phyloP scores from a whole-genome alignment of 108 stramenopile genomes.

The Cylindrotheca closterium region DNA sequence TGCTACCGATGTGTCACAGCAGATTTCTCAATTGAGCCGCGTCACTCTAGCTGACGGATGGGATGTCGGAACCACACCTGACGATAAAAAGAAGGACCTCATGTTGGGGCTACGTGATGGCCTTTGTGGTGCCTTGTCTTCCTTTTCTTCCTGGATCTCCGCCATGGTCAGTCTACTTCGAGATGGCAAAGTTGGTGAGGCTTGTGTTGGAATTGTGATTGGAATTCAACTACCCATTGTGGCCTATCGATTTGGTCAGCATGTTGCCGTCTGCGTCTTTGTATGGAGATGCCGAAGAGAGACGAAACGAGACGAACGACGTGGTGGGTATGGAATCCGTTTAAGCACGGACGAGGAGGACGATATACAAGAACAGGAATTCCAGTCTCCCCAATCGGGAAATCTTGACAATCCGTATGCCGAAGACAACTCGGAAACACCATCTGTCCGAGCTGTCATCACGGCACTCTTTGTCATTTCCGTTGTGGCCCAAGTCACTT shows the following conservation, averaged over 20 bases:
- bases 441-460: slow-evolving; percentile 66
- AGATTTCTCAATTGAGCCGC: slow-evolving; percentile 51
- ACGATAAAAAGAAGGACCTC: slow-evolving; percentile 80
- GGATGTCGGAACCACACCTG: slow-evolving; percentile 77
- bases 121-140: slow-evolving; percentile 77
- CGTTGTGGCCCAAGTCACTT: slow-evolving; percentile 45
- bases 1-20: slow-evolving; percentile 42
- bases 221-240: slow-evolving; percentile 78
- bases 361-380: slow-evolving; percentile 10
- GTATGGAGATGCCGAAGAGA: slow-evolving; percentile 77
- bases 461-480: slow-evolving; percentile 69
- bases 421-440: slow-evolving; percentile 38
- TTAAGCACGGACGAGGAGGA: slow-evolving; percentile 42
- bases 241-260: slow-evolving; percentile 78
- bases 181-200: slow-evolving; percentile 59
- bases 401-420: slow-evolving; percentile 1
- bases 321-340: slow-evolving; percentile 76
- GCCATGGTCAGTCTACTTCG: slow-evolving; percentile 67
- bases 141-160: slow-evolving; percentile 77
- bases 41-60: slow-evolving; percentile 72
- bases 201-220: slow-evolving; percentile 64
- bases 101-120: slow-evolving; percentile 77
- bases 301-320: slow-evolving; percentile 47
- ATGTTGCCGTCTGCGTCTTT: slow-evolving; percentile 78
- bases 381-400: background rate